Evolutionary conservation across 345 rosid species (phyloP), one percentile per base, ranked within the genome.

Genomic region (Salix purpurea): DNA sequence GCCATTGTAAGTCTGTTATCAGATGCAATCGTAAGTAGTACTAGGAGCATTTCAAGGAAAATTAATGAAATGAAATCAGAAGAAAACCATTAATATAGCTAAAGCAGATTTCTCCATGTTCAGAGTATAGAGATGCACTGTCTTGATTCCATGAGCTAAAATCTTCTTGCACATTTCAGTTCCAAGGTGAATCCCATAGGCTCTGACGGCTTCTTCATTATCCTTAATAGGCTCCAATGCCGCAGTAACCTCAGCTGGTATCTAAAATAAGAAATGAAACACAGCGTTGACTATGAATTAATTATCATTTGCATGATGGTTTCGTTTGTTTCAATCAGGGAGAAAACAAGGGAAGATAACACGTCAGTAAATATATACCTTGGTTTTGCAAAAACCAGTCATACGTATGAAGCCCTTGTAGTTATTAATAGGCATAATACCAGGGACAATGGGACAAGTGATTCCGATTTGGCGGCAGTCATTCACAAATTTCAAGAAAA

Each of bases 101-200:
- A 94, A 77, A 40, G 98, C 99, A 30, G 99, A 91, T 77, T 92
- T 96, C 87, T 96, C 98, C 95, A 92, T 90, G 82, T 96, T 96
- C 67, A 96, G 84, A 16, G 98, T 92, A 82, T 96, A 96, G 16
- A 96, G 92, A 84, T 96, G 99, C 80, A 96, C 65, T 4, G 97
- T 87, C 81, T 84, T 90, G 78, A 96, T 92, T 32, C 98, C 99
- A 87, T 89, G 90, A 74, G 97, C 95, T 72, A 96, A 75, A 80
- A 96, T 89, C 87, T 96, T 94, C 85, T 85, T 89, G 89, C 98
- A 96, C 98, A 91, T 94, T 85, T 96, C 99, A 14, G 99, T 88
- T 80, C 95, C 98, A 82, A 86, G 92, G 85, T 96, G 98, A 84
- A 96, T 84, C 65, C 99, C 99, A 82, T 82, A 96, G 67, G 97